phyloP scores from a whole-genome alignment of 306 rosid species.

The Medicago arabica region DNA sequence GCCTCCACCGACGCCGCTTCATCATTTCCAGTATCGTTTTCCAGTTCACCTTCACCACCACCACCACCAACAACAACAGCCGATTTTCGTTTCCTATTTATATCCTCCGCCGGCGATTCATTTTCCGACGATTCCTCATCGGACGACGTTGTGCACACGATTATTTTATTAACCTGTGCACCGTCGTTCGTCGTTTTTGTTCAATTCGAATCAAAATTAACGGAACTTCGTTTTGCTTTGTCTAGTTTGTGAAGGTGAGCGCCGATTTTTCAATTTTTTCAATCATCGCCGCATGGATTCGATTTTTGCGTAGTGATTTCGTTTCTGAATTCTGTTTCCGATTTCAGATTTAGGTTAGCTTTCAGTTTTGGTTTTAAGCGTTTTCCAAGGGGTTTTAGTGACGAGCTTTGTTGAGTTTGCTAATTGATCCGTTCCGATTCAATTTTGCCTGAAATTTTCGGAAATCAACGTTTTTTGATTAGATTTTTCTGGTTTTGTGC shows the following conservation, averaged over 20 bases:
- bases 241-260: constrained; percentile 56
- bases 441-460: constrained; percentile 40
- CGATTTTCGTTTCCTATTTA: constrained; percentile 33
- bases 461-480: constrained; percentile 42
- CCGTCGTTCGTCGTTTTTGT: constrained; percentile 31
- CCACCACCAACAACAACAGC: constrained; percentile 4
- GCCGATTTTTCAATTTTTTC: constrained; percentile 41
- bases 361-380: constrained; percentile 50
- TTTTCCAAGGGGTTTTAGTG: constrained; percentile 65
- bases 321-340: constrained; percentile 50
- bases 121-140: constrained; percentile 52
- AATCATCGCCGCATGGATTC: constrained; percentile 54
- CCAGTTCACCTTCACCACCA: constrained; percentile 16
- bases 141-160: constrained; percentile 58
- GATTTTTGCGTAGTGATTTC: constrained; percentile 50
- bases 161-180: constrained; percentile 55
- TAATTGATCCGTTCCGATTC: constrained; percentile 70
- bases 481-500: constrained; percentile 42
- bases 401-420: constrained; percentile 50
- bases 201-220: constrained; percentile 46
- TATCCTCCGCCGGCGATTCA: constrained; percentile 52
- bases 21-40: constrained; percentile 30
- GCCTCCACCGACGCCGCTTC: neutral
- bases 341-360: constrained; percentile 55
- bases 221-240: constrained; percentile 39